phyloP scores from a whole-genome alignment of 2,329 filamentous ascomycete genomes.

The Trichoderma pleuroti region DNA sequence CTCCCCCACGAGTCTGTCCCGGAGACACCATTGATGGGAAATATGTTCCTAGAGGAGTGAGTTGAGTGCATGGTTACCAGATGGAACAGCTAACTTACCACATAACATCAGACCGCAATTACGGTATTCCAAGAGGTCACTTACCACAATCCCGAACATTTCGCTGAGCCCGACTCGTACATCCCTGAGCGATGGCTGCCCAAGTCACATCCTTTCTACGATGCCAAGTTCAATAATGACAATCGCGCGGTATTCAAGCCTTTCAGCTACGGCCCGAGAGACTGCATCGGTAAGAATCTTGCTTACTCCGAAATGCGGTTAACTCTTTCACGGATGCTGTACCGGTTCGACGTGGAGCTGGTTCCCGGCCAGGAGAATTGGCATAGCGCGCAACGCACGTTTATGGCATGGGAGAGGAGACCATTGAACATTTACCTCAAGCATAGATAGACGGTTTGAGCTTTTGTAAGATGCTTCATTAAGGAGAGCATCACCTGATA shows the following conservation, averaged over 20 bases:
- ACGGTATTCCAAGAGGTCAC: constrained; percentile 43
- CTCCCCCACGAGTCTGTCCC: constrained; percentile 28
- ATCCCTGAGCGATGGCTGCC: constrained; percentile 46
- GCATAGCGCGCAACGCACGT: constrained; percentile 23
- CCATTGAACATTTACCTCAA: constrained; percentile 19
- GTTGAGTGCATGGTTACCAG: constrained; percentile 33
- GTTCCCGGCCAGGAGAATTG: constrained; percentile 22
- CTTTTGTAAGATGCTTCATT: background rate
- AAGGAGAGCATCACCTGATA: background rate
- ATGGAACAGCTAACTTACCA: background rate
- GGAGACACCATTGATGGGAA: constrained; percentile 33
- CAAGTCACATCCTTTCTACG: constrained; percentile 28
- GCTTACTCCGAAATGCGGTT: constrained; percentile 49
- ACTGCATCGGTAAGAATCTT: constrained; percentile 41
- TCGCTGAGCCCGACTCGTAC: constrained; percentile 43
- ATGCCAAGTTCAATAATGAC: constrained; percentile 40
- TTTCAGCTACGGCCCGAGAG: constrained; percentile 38
- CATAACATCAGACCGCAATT: constrained; percentile 36
- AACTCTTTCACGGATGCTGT: constrained; percentile 43
- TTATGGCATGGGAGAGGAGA: constrained; percentile 23
- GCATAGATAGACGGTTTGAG: background rate
- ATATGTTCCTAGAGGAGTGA: constrained; percentile 36
- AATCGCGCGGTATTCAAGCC: constrained; percentile 35
- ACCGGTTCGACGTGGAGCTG: constrained; percentile 43
- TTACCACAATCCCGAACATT: constrained; percentile 43